A percentile compares a stretch with the other conserved stretches of the same genome.
These are phyloP conservation scores for Daldinia eschscholtzii DNA, from an alignment of 2,329 filamentous ascomycete species.

Conservation along the genomic window DNA sequence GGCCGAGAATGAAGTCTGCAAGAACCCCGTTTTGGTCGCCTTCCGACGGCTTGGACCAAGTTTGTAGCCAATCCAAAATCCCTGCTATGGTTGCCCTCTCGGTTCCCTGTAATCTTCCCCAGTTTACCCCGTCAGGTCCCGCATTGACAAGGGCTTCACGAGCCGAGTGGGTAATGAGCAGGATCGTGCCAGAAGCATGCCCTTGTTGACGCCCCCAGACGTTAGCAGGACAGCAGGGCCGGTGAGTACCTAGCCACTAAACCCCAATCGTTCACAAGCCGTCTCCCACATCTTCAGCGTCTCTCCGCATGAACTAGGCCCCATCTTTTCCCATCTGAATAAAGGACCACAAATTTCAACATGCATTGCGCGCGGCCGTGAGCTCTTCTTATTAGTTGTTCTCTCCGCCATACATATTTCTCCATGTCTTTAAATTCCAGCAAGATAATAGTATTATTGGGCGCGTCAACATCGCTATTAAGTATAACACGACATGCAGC, in stretches of 20 bases:
- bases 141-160: slow-evolving; percentile 44
- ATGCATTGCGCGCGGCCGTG: slow-evolving; percentile 38
- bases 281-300: slow-evolving; percentile 36
- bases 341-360: slow-evolving; percentile 44
- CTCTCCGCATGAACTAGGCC: slow-evolving; percentile 44
- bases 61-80: slow-evolving; percentile 43
- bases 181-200: slow-evolving; percentile 27
- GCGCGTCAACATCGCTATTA: slow-evolving; percentile 29
- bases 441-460: slow-evolving; percentile 34
- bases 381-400: slow-evolving; percentile 42
- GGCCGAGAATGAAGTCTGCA: slow-evolving; percentile 40
- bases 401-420: slow-evolving; percentile 38
- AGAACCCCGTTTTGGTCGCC: slow-evolving; percentile 40
- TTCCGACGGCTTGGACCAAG: slow-evolving; percentile 38
- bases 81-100: slow-evolving; percentile 42
- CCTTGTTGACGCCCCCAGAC: slow-evolving; percentile 23
- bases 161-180: slow-evolving; percentile 42
- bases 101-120: slow-evolving; percentile 40
- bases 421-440: slow-evolving; percentile 37
- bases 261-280: slow-evolving; percentile 47
- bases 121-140: slow-evolving; percentile 43
- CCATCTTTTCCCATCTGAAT: slow-evolving; percentile 40
- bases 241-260: slow-evolving; percentile 29
- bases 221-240: slow-evolving; percentile 25
- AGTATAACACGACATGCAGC: slow-evolving; percentile 33